Evolutionary conservation across 106 monocot genomes (phyloP).

Genomic region (Acorus gramineus): DNA sequence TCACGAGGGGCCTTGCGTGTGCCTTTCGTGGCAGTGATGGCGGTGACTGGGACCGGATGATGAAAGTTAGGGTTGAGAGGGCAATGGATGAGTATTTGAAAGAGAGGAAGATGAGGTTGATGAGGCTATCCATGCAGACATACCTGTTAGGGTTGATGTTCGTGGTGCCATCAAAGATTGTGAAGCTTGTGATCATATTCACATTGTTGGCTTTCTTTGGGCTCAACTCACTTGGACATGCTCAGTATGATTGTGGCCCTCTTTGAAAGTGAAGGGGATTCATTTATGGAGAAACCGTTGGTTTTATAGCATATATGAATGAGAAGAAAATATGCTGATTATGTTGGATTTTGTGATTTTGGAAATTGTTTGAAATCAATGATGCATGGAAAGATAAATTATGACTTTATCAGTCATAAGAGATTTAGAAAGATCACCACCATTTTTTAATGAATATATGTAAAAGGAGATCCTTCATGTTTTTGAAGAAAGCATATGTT

Average conservation of each 20-base stretch:
- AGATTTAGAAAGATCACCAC: too few species aligned
- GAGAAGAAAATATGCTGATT: too few species aligned
- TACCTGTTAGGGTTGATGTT: constrained; percentile 7
- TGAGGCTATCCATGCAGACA: constrained; percentile 10
- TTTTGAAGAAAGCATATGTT: too few species aligned
- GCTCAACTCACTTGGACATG: constrained; percentile 3
- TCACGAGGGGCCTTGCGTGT: constrained; percentile 17
- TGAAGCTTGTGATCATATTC: neutral
- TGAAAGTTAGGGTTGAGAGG: constrained; percentile 2
- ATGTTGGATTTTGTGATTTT: too few species aligned
- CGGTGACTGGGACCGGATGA: neutral
- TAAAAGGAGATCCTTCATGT: too few species aligned
- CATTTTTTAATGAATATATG: too few species aligned
- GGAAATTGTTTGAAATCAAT: too few species aligned
- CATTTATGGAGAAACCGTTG: too few species aligned
- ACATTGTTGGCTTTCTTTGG: constrained; percentile 6
- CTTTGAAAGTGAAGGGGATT: constrained; percentile 1
- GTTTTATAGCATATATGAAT: too few species aligned
- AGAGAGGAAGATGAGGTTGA: constrained; percentile 15
- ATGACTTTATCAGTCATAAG: too few species aligned
- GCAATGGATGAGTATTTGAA: constrained; percentile 5
- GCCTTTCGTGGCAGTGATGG: neutral
- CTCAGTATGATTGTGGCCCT: constrained; percentile 17
- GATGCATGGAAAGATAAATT: too few species aligned
- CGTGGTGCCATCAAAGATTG: constrained; percentile 4